Conservation (phyloP, 2,329 filamentous ascomycete species). For the Pseudogymnoascus sp. region DNA sequence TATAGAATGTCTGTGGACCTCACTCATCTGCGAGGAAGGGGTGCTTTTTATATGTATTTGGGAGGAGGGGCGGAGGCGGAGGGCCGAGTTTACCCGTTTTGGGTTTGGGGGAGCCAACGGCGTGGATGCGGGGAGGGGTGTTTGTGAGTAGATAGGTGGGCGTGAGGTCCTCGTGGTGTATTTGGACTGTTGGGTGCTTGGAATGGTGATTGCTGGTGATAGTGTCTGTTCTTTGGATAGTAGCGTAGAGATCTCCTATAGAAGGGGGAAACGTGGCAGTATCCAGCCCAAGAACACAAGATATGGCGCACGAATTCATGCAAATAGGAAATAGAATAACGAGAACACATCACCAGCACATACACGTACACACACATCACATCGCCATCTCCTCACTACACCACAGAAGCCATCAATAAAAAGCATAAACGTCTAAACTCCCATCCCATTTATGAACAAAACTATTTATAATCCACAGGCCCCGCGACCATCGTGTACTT, state of each 20-base stretch:
- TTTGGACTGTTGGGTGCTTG: background rate
- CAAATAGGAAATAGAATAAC: background rate
- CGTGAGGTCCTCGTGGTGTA: background rate
- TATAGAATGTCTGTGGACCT: background rate
- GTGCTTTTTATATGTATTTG: background rate
- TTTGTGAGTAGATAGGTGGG: background rate
- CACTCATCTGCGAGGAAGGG: background rate
- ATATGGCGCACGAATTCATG: background rate
- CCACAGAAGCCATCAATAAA: background rate
- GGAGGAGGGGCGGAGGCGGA: background rate
- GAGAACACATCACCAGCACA: background rate
- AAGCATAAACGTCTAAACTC: background rate
- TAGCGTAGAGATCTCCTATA: background rate
- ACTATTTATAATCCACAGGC: slow-evolving; percentile 7
- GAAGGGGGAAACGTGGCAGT: background rate
- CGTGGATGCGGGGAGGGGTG: background rate
- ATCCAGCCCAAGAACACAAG: background rate
- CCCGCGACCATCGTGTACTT: slow-evolving; percentile 6
- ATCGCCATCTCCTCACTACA: background rate
- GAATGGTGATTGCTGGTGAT: background rate
- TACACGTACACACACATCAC: background rate
- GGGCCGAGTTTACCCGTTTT: background rate
- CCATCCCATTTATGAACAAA: slow-evolving; percentile 5
- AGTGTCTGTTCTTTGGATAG: background rate
- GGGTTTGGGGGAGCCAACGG: background rate